Base-by-base conservation (phyloP, 306 rosid genomes). In the Lathyrus aphaca region DNA sequence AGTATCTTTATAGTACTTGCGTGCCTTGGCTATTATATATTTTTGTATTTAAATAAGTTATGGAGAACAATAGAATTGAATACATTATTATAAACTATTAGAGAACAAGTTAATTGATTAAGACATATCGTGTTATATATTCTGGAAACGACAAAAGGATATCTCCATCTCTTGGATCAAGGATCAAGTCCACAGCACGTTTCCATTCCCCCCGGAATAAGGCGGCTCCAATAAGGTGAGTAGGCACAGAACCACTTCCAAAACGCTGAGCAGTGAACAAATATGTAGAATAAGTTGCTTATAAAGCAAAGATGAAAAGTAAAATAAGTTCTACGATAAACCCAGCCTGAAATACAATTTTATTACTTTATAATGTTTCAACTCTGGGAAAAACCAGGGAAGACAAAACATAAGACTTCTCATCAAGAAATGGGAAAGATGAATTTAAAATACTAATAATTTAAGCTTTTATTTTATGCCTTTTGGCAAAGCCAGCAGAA, bases 151-250 rank as follows among this genome's bases (percentile, higher is more conserved):
- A 48, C 55, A 30, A 82, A 86, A 94, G 99, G 99, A 94, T 94
- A 94, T 94, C 97, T 64, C 97, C 97, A 51, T 87, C 96, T 82
- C 97, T 89, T 80, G 99, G 99, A 86, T 91, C 91, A 82, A 94
- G 99, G 82, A 94, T 89, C 91, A 91, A 39, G 80, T 83, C 83
- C 37, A 88, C 87, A 58, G 87, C 91, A 57, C 64, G 67, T 78
- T 88, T 79, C 99, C 99, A 91, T 82, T 94, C 91, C 74, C 99
- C 99, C 72, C 83, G 86, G 19, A 94, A 80, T 71, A 94, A 81
- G 45, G 91, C 78, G 39, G 85, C 88, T 72, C 99, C 99, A 78
- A 94, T 80, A 71, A 58, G 87, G 76, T 85, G 89, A 67, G 99
- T 91, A 49, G 99, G 89, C 75, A 94, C 95, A 18, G 97, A 85